A percentile compares a stretch with the other conserved stretches of the same genome.
These are phyloP conservation scores for Jatropha multifida DNA, from an alignment of 441 rosid species.

Conservation along the genomic window DNA sequence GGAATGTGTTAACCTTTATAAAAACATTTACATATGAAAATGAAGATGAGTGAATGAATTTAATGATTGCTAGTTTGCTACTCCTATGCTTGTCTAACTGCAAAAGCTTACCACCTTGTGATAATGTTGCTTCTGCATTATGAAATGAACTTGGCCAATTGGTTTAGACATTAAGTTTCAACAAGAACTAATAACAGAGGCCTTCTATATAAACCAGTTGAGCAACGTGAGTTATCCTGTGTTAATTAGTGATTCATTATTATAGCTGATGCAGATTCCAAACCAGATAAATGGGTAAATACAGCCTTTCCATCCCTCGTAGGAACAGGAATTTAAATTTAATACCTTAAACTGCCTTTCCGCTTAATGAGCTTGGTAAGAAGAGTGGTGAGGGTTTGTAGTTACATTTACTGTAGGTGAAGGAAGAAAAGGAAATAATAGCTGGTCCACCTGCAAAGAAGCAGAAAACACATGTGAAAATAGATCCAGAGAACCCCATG, in stretches of 20 bases:
- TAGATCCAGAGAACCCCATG: constrained; percentile 31
- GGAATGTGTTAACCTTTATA: neutral
- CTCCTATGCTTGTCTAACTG: neutral
- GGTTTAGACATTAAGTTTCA: neutral
- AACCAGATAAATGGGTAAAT: neutral
- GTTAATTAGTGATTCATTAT: neutral
- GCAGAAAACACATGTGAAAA: constrained; percentile 21
- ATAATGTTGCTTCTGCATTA: neutral
- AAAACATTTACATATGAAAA: neutral
- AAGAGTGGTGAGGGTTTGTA: constrained; percentile 2
- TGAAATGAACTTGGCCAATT: neutral
- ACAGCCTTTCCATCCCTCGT: neutral
- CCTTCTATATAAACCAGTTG: neutral
- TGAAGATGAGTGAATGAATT: neutral
- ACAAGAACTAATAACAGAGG: neutral
- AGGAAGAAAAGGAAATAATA: constrained; percentile 10
- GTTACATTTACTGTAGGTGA: constrained; percentile 11
- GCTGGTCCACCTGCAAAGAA: constrained; percentile 24
- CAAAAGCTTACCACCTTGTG: neutral
- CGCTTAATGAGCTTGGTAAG: neutral
- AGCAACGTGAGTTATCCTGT: neutral
- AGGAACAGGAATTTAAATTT: neutral
- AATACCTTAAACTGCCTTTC: neutral
- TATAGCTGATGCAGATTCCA: neutral
- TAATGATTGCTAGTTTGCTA: neutral